These are phyloP conservation scores for Penicillium sp. DNA, from an alignment of 2,329 filamentous ascomycete species.

Conservation along the genomic window DNA sequence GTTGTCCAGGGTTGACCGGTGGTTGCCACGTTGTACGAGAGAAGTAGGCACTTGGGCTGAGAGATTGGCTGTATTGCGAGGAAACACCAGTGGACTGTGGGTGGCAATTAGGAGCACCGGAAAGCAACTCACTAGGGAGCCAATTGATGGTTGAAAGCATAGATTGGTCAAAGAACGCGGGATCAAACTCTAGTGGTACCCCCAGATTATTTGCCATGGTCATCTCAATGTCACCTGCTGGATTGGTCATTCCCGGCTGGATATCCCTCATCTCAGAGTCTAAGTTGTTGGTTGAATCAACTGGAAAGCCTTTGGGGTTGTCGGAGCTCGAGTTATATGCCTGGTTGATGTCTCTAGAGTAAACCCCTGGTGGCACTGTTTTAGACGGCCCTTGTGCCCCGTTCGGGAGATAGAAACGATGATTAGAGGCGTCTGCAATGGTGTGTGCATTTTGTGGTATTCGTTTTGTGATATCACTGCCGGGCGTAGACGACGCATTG, in stretches of 20 bases:
- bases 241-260: conserved; percentile 10
- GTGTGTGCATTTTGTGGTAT: conserved; percentile 3
- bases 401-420: conserved; percentile 10
- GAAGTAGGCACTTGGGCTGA: conserved; percentile 19
- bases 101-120: conserved; percentile 18
- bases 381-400: conserved; percentile 9
- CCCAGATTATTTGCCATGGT: conserved; percentile 18
- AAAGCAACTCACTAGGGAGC: conserved; percentile 35
- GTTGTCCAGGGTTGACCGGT: conserved; percentile 20
- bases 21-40: conserved; percentile 31
- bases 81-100: conserved; percentile 12
- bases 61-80: conserved; percentile 22
- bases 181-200: conserved; percentile 26
- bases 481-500: background rate
- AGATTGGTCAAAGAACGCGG: conserved; percentile 29
- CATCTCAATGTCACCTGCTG: conserved; percentile 22
- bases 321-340: conserved; percentile 16
- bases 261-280: conserved; percentile 11
- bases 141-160: conserved; percentile 39
- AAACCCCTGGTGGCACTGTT: conserved; percentile 9
- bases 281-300: conserved; percentile 7
- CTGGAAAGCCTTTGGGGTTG: conserved; percentile 12
- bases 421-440: background rate
- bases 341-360: background rate
- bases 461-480: background rate